Percentiles rank a stretch among this genome's conserved stretches.
These are phyloP conservation scores for Cladosporium sphaerospermum DNA, from an alignment of 2,329 filamentous ascomycete species.

Conservation along the genomic window DNA sequence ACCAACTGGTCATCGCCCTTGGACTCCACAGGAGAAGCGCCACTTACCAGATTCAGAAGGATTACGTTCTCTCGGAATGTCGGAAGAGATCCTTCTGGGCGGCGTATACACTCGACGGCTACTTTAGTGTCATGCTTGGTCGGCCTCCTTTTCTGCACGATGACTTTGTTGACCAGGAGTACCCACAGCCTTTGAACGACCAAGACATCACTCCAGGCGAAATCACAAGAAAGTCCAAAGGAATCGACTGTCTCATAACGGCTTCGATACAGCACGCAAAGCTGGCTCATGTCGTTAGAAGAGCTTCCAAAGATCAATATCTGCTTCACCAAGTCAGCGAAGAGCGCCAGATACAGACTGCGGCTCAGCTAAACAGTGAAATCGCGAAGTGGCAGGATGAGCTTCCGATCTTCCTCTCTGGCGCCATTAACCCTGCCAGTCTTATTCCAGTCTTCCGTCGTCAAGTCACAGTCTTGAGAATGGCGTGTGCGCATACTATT, in stretches of 20 bases:
- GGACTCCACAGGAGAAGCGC: constrained; percentile 27
- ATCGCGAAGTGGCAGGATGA: constrained; percentile 42
- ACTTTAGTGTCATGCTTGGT: constrained; percentile 35
- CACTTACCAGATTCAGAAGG: constrained; percentile 18
- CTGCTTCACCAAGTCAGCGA: constrained; percentile 16
- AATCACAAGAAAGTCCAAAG: constrained; percentile 18
- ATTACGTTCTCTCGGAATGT: constrained; percentile 26
- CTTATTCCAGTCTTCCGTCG: constrained; percentile 46
- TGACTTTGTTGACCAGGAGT: constrained; percentile 27
- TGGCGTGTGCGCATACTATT: constrained; percentile 51
- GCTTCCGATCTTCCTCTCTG: constrained; percentile 40
- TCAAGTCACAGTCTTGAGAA: constrained; percentile 48
- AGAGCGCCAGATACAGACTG: constrained; percentile 22
- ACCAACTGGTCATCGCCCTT: constrained; percentile 33
- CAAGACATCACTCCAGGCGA: constrained; percentile 19
- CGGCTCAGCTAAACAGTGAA: constrained; percentile 37
- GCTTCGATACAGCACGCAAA: constrained; percentile 27
- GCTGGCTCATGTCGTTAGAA: constrained; percentile 25
- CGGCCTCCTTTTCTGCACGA: constrained; percentile 33
- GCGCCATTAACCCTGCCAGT: constrained; percentile 38
- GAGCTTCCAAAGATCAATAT: constrained; percentile 26
- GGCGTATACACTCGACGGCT: constrained; percentile 35
- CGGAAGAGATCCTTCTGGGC: constrained; percentile 35
- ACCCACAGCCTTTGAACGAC: constrained; percentile 26
- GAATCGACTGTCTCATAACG: constrained; percentile 29